These are phyloP conservation scores for Didymella keratinophila DNA, from an alignment of 2,329 filamentous ascomycete species.

Conservation along the genomic window DNA sequence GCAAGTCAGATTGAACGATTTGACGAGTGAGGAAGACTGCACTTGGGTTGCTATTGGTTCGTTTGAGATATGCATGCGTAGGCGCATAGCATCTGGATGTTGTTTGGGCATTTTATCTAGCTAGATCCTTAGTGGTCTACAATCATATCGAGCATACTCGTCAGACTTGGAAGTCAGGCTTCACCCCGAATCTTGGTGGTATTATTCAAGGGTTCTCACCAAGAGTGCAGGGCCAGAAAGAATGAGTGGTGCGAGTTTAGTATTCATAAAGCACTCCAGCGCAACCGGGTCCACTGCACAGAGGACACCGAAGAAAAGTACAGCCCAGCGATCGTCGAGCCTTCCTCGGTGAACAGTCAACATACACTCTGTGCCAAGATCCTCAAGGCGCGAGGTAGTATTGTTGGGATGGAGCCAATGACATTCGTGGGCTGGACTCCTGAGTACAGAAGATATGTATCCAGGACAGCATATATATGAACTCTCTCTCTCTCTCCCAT, in stretches of 20 bases:
- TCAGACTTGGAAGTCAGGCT: neutral
- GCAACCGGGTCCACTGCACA: too few species aligned
- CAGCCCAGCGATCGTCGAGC: neutral
- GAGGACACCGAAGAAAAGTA: neutral
- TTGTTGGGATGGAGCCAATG: neutral
- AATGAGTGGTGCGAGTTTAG: neutral
- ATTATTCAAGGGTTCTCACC: neutral
- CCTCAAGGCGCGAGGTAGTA: too few species aligned
- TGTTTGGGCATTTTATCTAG: neutral
- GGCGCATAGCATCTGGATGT: neutral
- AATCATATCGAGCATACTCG: neutral
- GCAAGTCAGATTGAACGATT: conserved; percentile 42
- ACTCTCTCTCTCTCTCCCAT: neutral
- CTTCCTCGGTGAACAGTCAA: neutral
- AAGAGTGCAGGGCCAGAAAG: neutral
- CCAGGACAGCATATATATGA: neutral
- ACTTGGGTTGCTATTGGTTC: neutral
- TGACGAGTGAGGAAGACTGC: neutral
- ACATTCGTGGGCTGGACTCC: too few species aligned
- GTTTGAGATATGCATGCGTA: conserved; percentile 1
- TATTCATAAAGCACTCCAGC: too few species aligned
- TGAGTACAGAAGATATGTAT: neutral
- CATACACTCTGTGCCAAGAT: neutral
- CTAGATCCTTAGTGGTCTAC: neutral
- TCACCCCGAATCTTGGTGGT: neutral